Evolutionary conservation across 768 basidiomycete species (phyloP).

Genomic region (Boletus subparvulus): DNA sequence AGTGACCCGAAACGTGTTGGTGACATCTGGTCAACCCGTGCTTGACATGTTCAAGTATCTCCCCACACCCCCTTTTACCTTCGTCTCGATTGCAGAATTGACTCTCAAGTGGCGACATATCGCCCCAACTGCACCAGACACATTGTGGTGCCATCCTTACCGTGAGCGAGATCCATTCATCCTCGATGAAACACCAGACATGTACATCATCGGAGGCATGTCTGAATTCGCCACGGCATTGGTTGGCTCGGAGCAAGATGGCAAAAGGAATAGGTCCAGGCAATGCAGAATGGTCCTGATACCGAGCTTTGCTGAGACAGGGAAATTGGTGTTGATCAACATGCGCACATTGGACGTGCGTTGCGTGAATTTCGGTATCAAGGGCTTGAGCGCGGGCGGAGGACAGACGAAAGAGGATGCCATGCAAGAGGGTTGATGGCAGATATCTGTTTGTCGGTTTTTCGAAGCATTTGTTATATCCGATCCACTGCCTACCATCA

Average conservation of each 20-base stretch:
- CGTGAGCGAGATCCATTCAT: conserved; percentile 86
- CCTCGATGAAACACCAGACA: conserved; percentile 77
- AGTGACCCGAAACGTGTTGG: conserved; percentile 60
- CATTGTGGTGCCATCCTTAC: conserved; percentile 97
- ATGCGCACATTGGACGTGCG: conserved; percentile 71
- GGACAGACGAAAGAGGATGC: conserved; percentile 13
- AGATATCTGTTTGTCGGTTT: background rate
- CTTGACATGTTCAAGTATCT: conserved; percentile 97
- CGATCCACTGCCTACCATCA: background rate
- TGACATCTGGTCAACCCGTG: conserved; percentile 90
- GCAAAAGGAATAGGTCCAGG: conserved; percentile 28
- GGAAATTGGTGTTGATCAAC: conserved; percentile 77
- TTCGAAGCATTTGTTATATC: background rate
- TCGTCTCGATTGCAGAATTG: conserved; percentile 69
- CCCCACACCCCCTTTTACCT: conserved; percentile 64
- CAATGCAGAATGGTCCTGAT: conserved; percentile 75
- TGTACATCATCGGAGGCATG: conserved; percentile 94
- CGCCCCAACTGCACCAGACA: conserved; percentile 98
- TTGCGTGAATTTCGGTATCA: conserved; percentile 54
- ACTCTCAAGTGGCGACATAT: conserved; percentile 94
- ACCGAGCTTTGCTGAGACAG: conserved; percentile 78
- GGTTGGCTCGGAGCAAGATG: conserved; percentile 41
- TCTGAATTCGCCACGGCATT: conserved; percentile 75
- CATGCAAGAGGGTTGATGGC: conserved; percentile 28
- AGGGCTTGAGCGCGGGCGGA: conserved; percentile 31